Evolutionary conservation across 331 rosid species (phyloP).

Genomic region (Prunus yedoensis): DNA sequence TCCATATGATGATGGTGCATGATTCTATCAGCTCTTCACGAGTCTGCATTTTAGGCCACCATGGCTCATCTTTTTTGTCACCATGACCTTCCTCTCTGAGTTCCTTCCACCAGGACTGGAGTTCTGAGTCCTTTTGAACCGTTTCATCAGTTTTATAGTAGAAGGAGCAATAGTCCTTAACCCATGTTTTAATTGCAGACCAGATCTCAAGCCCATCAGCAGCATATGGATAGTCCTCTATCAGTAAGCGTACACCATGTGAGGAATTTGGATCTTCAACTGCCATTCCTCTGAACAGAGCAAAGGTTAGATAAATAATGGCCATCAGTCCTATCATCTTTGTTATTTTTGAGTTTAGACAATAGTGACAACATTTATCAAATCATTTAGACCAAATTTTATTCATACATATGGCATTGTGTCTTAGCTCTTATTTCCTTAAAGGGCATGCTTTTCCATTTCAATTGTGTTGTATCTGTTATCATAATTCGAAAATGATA

Average conservation of each 20-base stretch:
- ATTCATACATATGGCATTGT: not conserved
- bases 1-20: slow-evolving; percentile 39
- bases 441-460: not conserved
- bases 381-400: not conserved
- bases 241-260: slow-evolving; percentile 30
- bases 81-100: slow-evolving; percentile 43
- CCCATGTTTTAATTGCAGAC: slow-evolving; percentile 43
- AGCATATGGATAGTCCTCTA: slow-evolving; percentile 45
- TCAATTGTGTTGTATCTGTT: not conserved
- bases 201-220: slow-evolving; percentile 47
- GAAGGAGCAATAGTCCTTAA: slow-evolving; percentile 30
- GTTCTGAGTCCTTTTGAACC: slow-evolving; percentile 27
- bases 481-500: not conserved
- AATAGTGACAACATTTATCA: not conserved
- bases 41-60: slow-evolving; percentile 47
- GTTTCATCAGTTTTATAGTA: slow-evolving; percentile 29
- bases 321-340: not conserved
- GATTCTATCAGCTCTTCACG: slow-evolving; percentile 28
- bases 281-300: slow-evolving; percentile 34
- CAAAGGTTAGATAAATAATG: not conserved
- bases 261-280: slow-evolving; percentile 29
- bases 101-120: slow-evolving; percentile 46
- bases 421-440: not conserved
- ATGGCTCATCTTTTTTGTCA: slow-evolving; percentile 36
- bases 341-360: not conserved